phyloP scores from a whole-genome alignment of 441 rosid species.

The Cnidoscolus chayamansa region DNA sequence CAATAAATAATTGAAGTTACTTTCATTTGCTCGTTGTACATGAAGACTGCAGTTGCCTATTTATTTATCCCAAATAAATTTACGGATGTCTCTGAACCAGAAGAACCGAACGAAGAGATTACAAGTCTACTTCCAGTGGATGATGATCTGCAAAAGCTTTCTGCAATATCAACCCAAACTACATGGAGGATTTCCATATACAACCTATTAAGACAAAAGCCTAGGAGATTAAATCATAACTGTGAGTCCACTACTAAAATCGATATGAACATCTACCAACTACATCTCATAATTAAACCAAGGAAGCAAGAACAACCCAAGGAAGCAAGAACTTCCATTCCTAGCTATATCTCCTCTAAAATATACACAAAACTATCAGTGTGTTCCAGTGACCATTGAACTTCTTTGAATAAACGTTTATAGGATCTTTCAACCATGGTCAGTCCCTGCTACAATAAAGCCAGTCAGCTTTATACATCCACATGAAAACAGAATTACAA shows the following conservation, averaged over 20 bases:
- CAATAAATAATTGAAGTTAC: no score
- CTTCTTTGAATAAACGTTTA: constrained; percentile 16
- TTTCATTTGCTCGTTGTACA: not conserved
- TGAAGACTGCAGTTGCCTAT: not conserved
- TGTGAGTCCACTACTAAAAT: constrained; percentile 26
- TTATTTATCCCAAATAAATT: not conserved
- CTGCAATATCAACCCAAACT: constrained; percentile 35
- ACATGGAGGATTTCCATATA: constrained; percentile 40
- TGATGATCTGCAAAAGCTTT: constrained; percentile 23
- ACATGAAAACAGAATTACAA: not conserved
- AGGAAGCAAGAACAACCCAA: constrained; percentile 37
- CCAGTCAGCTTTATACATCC: constrained; percentile 6
- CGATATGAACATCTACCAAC: constrained; percentile 47
- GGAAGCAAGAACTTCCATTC: constrained; percentile 41
- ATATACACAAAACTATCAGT: constrained; percentile 40
- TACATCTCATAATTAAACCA: constrained; percentile 32
- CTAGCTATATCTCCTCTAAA: constrained; percentile 38
- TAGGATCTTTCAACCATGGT: constrained; percentile 32
- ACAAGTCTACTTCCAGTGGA: not conserved
- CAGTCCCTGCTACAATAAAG: constrained; percentile 49
- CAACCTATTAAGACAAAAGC: constrained; percentile 32
- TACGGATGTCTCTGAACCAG: not conserved
- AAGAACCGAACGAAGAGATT: no score
- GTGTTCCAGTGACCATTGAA: constrained; percentile 22
- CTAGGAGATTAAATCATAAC: constrained; percentile 31